Evolutionary conservation across 2,329 filamentous ascomycete genomes (phyloP).

Genomic region (Aspergillus sp.): DNA sequence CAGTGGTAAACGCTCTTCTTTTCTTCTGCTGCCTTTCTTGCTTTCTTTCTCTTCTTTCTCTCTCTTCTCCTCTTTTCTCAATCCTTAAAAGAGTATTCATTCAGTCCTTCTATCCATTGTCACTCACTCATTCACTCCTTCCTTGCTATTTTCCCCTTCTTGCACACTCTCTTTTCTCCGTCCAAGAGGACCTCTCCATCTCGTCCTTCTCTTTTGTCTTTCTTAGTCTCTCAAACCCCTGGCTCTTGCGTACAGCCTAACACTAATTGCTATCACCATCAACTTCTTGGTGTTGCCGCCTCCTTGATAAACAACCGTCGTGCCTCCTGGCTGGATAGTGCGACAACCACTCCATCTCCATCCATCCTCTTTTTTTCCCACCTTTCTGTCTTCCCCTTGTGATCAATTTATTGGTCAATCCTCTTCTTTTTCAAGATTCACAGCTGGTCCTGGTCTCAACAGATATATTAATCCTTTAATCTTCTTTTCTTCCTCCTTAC

Average conservation of each 20-base stretch:
- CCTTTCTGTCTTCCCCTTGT: background rate
- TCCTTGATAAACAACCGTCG: background rate
- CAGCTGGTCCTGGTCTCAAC: conserved; percentile 27
- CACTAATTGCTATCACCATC: no score
- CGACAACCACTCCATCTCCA: background rate
- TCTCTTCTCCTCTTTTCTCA: conserved; percentile 4
- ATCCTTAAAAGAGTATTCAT: background rate
- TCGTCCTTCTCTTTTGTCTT: background rate
- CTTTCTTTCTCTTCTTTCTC: conserved; percentile 3
- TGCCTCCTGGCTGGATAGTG: background rate
- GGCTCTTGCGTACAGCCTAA: background rate
- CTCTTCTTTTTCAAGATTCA: conserved; percentile 10
- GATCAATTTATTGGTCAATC: background rate
- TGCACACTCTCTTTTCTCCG: background rate
- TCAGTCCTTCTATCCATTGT: background rate
- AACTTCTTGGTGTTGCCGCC: no score
- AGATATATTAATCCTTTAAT: conserved; percentile 2
- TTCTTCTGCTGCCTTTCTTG: background rate
- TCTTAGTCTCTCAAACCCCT: conserved; percentile 2
- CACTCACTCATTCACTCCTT: background rate
- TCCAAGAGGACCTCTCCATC: no score
- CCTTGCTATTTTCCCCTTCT: background rate
- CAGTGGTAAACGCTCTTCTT: no score
- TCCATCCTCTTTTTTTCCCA: background rate
- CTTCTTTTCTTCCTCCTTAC: conserved; percentile 3